phyloP scores from a whole-genome alignment of 2,329 filamentous ascomycete species.

The Diplodia sapinea region DNA sequence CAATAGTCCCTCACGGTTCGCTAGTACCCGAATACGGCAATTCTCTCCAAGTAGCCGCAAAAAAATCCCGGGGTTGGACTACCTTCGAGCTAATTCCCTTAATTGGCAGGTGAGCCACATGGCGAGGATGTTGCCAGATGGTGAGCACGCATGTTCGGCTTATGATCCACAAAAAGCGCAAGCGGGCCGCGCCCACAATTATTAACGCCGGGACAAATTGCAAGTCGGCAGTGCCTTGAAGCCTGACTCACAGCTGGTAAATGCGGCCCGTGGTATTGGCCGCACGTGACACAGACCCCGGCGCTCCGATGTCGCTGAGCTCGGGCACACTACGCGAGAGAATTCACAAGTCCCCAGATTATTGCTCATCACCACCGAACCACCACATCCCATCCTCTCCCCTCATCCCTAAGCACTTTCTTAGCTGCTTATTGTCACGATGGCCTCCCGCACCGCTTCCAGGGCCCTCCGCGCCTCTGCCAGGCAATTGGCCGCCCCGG shows the following conservation, averaged over 20 bases:
- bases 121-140: not conserved
- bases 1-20: not conserved
- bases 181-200: constrained; percentile 1
- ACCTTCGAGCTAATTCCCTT: constrained; percentile 8
- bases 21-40: not conserved
- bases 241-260: constrained; percentile 7
- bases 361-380: constrained; percentile 23
- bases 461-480: constrained; percentile 64
- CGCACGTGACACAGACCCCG: constrained; percentile 18
- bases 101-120: not conserved
- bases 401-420: constrained; percentile 33
- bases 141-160: not conserved
- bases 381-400: constrained; percentile 35
- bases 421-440: constrained; percentile 56
- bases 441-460: constrained; percentile 78
- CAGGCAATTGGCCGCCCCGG: constrained; percentile 60
- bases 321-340: constrained; percentile 28
- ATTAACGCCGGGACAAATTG: not conserved
- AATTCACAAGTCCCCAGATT: constrained; percentile 28
- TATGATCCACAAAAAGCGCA: not conserved
- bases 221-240: not conserved
- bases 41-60: not conserved
- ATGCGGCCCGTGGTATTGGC: constrained; percentile 16
- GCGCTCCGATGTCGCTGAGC: constrained; percentile 30
- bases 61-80: not conserved